Conservation (phyloP, 1,284 basidiomycete genomes). For the Cutaneotrichosporon sp. region DNA sequence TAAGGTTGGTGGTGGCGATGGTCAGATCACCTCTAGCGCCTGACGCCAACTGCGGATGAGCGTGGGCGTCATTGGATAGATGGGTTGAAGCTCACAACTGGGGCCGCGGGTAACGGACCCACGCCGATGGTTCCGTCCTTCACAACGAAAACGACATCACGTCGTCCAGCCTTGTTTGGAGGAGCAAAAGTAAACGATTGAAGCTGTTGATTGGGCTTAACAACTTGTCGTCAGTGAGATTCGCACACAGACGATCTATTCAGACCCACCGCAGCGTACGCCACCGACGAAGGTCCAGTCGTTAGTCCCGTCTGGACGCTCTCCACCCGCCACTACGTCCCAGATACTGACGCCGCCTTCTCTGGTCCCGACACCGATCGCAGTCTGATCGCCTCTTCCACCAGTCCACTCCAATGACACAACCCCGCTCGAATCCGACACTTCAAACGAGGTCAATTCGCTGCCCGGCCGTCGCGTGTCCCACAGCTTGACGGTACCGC, state of each 20-base stretch:
- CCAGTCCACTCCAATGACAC: slow-evolving; percentile 35
- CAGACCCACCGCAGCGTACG: slow-evolving; percentile 32
- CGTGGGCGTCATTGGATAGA: not conserved
- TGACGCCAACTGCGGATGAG: slow-evolving; percentile 21
- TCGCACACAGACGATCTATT: too few species aligned
- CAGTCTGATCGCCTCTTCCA: slow-evolving; percentile 5
- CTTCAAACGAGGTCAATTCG: slow-evolving; percentile 37
- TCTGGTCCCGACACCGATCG: slow-evolving; percentile 39
- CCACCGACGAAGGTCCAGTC: slow-evolving; percentile 37
- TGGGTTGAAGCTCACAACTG: slow-evolving; percentile 23
- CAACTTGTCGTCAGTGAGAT: slow-evolving; percentile 25
- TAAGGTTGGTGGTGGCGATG: slow-evolving; percentile 13
- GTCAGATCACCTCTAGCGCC: slow-evolving; percentile 29
- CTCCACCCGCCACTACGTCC: slow-evolving; percentile 29
- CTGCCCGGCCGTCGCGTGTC: slow-evolving; percentile 34
- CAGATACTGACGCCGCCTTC: slow-evolving; percentile 43
- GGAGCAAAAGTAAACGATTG: slow-evolving; percentile 40
- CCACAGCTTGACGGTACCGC: slow-evolving; percentile 41
- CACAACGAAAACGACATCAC: slow-evolving; percentile 39
- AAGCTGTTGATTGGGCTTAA: slow-evolving; percentile 35
- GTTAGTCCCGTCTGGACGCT: slow-evolving; percentile 22
- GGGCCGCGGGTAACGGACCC: slow-evolving; percentile 29
- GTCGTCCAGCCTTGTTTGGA: slow-evolving; percentile 6
- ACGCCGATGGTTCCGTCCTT: slow-evolving; percentile 42
- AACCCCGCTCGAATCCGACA: slow-evolving; percentile 19